Percentiles rank a stretch among this genome's conserved stretches.
These are phyloP conservation scores for Suhomyces canberraensis DNA, from an alignment of 805 yeast genomes.

Conservation along the genomic window DNA sequence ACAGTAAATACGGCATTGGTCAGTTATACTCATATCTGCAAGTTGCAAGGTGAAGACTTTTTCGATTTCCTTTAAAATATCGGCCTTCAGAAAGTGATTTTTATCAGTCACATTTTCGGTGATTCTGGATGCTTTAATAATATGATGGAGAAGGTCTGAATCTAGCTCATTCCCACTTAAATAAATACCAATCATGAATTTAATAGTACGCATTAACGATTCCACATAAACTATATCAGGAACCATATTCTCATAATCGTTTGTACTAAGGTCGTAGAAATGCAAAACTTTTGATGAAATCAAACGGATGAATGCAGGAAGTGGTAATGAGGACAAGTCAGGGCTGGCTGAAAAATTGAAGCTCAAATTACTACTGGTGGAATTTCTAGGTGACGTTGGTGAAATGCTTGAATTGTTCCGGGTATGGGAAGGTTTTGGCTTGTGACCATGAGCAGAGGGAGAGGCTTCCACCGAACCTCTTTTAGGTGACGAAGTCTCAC, in stretches of 20 bases:
- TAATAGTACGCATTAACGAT: conserved; percentile 58
- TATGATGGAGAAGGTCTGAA: conserved; percentile 36
- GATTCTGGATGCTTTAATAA: conserved; percentile 39
- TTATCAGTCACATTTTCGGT: conserved; percentile 8
- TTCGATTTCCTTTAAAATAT: conserved; percentile 41
- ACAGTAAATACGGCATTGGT: conserved; percentile 62
- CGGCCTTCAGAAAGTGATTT: conserved; percentile 26
- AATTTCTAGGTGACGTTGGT: conserved; percentile 40
- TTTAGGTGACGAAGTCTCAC: conserved; percentile 1
- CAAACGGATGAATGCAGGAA: conserved; percentile 32
- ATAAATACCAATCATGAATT: conserved; percentile 53
- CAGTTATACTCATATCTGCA: conserved; percentile 33
- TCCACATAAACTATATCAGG: conserved; percentile 82
- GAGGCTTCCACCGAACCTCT: conserved; percentile 3
- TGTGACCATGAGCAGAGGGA: background rate
- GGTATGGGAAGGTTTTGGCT: conserved; percentile 2
- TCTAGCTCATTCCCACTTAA: conserved; percentile 44
- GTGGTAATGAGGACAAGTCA: conserved; percentile 26
- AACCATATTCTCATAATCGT: conserved; percentile 66
- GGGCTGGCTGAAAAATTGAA: conserved; percentile 15
- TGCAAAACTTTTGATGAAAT: conserved; percentile 25
- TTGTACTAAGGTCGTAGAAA: conserved; percentile 43
- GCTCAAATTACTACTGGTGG: conserved; percentile 26
- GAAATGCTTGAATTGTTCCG: conserved; percentile 15
- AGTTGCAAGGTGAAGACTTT: conserved; percentile 35